phyloP scores from a whole-genome alignment of 306 rosid species.

The Quillaja saponaria region DNA sequence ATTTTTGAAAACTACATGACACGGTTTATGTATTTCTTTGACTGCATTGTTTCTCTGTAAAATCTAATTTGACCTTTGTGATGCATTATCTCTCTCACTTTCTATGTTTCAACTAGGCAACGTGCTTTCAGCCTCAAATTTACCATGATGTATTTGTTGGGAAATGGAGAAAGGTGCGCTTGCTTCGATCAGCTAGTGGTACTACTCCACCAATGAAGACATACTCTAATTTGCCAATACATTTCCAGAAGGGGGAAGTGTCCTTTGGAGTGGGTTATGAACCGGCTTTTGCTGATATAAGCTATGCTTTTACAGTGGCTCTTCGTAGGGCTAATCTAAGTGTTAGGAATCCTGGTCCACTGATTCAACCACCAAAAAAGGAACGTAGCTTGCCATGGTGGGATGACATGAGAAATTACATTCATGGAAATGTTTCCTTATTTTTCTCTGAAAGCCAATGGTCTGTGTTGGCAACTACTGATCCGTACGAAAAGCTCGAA shows the following conservation, averaged over 20 bases:
- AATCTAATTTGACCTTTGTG: not conserved
- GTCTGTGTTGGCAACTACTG: slow-evolving; percentile 78
- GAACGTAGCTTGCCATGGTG: slow-evolving; percentile 99
- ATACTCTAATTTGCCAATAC: slow-evolving; percentile 72
- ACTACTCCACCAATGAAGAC: slow-evolving; percentile 96
- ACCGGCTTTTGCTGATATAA: slow-evolving; percentile 86
- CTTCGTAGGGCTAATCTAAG: slow-evolving; percentile 97
- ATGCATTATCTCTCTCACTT: slow-evolving; percentile 15
- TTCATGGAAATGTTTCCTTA: slow-evolving; percentile 80
- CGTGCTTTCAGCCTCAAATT: slow-evolving; percentile 94
- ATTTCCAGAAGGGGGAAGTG: slow-evolving; percentile 78
- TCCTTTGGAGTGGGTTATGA: slow-evolving; percentile 97
- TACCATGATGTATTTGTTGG: slow-evolving; percentile 85
- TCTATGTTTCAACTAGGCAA: slow-evolving; percentile 68
- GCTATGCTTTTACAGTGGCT: slow-evolving; percentile 92
- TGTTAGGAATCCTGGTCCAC: slow-evolving; percentile 56
- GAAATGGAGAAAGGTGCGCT: slow-evolving; percentile 87
- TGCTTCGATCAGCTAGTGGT: slow-evolving; percentile 98
- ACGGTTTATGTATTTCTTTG: not conserved
- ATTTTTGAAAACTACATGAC: not conserved
- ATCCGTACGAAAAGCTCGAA: slow-evolving; percentile 95
- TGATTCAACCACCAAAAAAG: slow-evolving; percentile 67
- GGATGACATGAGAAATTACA: slow-evolving; percentile 97
- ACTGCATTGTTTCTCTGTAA: not conserved
- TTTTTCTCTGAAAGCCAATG: slow-evolving; percentile 70